These are phyloP conservation scores for Calonectria pseudoreteaudii DNA, from an alignment of 2,329 filamentous ascomycete genomes.

Conservation along the genomic window DNA sequence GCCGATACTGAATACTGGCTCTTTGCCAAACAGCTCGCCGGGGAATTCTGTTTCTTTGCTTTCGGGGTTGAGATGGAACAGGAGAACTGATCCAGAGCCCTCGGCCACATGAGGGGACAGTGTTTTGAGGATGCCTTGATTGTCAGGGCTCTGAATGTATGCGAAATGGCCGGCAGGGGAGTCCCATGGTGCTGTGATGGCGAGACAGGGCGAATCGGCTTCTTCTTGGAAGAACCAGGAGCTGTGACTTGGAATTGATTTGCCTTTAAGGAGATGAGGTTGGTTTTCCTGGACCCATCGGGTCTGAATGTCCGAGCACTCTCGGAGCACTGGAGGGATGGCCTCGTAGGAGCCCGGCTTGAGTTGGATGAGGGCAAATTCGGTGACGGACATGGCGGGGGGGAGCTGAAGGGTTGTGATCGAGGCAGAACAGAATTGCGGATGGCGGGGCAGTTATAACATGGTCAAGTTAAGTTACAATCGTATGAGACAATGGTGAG, in stretches of 20 bases:
- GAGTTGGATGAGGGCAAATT: constrained; percentile 53
- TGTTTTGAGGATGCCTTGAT: constrained; percentile 49
- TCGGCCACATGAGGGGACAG: constrained; percentile 50
- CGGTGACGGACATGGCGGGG: constrained; percentile 52
- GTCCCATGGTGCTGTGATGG: constrained; percentile 60
- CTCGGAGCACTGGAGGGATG: constrained; percentile 47
- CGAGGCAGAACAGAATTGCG: neutral
- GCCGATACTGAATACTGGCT: constrained; percentile 49
- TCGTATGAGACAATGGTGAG: constrained; percentile 1
- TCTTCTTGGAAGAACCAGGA: constrained; percentile 51
- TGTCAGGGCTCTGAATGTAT: constrained; percentile 59
- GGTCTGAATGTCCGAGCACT: constrained; percentile 51
- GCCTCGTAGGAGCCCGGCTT: constrained; percentile 43
- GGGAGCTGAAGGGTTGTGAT: neutral
- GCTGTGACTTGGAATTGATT: constrained; percentile 49
- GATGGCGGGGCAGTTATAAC: constrained; percentile 11
- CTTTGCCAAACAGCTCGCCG: constrained; percentile 39
- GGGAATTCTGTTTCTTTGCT: constrained; percentile 39
- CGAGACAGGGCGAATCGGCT: constrained; percentile 50
- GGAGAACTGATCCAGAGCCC: constrained; percentile 46
- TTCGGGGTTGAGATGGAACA: constrained; percentile 56
- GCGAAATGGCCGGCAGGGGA: constrained; percentile 53
- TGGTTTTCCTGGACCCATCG: constrained; percentile 54
- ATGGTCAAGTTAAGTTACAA: neutral
- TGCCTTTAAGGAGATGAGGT: constrained; percentile 46